Evolutionary conservation across 2,329 filamentous ascomycete genomes (phyloP).

Genomic region (Diaporthe eres): DNA sequence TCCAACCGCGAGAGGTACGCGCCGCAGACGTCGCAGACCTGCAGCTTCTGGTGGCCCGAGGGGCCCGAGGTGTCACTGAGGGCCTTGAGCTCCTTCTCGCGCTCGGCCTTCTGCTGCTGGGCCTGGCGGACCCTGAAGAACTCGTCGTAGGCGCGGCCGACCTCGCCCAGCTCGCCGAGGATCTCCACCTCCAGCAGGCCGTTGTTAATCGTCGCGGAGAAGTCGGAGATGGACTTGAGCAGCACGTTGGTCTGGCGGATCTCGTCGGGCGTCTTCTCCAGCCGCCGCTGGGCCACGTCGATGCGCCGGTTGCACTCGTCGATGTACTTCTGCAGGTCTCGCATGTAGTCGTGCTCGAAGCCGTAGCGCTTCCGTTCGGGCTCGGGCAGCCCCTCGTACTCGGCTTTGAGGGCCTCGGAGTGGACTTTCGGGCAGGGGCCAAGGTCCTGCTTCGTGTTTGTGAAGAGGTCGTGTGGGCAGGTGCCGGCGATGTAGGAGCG

Average conservation of each 20-base stretch:
- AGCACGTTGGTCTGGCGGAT: conserved; percentile 94
- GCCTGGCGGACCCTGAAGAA: conserved; percentile 87
- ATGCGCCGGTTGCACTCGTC: conserved; percentile 97
- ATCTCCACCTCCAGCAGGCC: conserved; percentile 89
- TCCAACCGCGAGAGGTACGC: conserved; percentile 93
- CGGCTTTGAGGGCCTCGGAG: conserved; percentile 87
- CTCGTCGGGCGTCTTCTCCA: conserved; percentile 98
- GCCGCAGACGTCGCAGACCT: conserved; percentile 98
- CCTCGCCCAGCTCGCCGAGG: conserved; percentile 84
- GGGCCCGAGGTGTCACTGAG: conserved; percentile 93
- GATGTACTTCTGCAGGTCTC: conserved; percentile 96
- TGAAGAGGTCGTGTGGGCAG: conserved; percentile 98
- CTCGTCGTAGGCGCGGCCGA: conserved; percentile 87
- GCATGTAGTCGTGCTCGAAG: conserved; percentile 97
- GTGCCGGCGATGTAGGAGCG: conserved; percentile 93
- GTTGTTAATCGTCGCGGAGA: conserved; percentile 82
- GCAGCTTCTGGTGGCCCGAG: conserved; percentile 95
- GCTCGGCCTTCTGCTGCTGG: conserved; percentile 84
- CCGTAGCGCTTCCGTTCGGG: conserved; percentile 83
- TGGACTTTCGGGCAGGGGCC: conserved; percentile 91
- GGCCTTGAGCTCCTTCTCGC: conserved; percentile 89
- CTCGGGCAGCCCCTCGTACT: conserved; percentile 83
- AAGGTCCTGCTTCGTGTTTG: conserved; percentile 98
- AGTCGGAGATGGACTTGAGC: conserved; percentile 87
- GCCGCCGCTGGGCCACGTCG: conserved; percentile 86